Evolutionary conservation across 2,329 filamentous ascomycete species (phyloP), one percentile per base, ranked within the genome.

Genomic region (Microcyclosporella mali): DNA sequence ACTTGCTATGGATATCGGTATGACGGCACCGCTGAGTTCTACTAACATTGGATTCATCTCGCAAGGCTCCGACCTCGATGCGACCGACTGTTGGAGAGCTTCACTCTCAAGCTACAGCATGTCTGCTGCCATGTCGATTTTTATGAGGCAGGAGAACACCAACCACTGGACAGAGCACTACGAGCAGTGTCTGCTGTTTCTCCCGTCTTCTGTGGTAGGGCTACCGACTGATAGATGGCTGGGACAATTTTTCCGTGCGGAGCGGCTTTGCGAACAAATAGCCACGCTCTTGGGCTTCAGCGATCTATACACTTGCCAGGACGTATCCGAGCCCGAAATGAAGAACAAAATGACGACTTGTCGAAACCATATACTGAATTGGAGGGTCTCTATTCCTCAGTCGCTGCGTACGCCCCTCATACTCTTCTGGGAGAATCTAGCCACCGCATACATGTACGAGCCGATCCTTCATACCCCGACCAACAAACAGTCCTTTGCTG

Each of bases 1-100:
- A 53, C 84, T 94, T 78, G 83, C 82, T 15, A 79, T 90, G 41
- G 87, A 94, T 53, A 73, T 94, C 18, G 86, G 87, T 0, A 75
- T 94, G 7, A 84, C 81, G 9, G 51, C 50, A 1, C 50, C 50
- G 14, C 28, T 46, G 2, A 36, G 43, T 11, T 40, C 40, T 6
- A 40, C 34, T 14, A 15, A 10, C 12, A 15, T 21, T 2, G 29
- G 17, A 10, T 33, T 32, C 27, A 19, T 29, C 4, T 29, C 19
- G 12, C 21, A 40, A 15, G 31, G 35, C 7, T 19, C 16, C 3
- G 35, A 44, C 11, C 21, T 39, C 2, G 41, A 44, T 12, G 21
- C 35, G 4, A 34, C 32, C 15, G 41, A 44, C 15, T 34, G 33
- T 17, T 34, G 33, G 33, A 41, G 52, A 17, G 50, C 52, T 9